Base-by-base conservation (phyloP, 2,329 filamentous ascomycete genomes). In the Diplodia scrobiculata region DNA sequence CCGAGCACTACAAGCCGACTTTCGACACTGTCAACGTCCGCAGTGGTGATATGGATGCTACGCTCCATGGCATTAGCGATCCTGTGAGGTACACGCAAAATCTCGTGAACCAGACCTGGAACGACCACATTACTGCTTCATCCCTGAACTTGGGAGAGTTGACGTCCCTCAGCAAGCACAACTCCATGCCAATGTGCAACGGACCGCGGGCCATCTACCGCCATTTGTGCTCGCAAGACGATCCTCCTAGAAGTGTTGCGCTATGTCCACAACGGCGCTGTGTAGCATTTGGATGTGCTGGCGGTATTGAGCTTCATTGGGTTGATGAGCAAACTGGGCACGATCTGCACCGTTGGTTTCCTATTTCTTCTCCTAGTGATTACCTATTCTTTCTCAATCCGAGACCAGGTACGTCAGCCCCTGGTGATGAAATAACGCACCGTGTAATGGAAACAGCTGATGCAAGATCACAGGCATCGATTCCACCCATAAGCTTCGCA, bases 261-360 rank as follows among this genome's bases (percentile, higher is more conserved):
- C 84, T 90, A 38, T 89, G 85, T 69, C 87, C 87, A n/a, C 84
- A 87, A 66, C 81, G 85, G 53, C 82, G 83, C 60, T 89, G 86
- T 69, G 84, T 89, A 38, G 87, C 86, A 9, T 90, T 89, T 77
- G 87, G 87, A 14, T 88, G 85, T 68, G 82, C 83, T 13, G 80
- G 82, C 7, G 85, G 87, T 0, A 84, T 89, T 63, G 87, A 89
- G 71, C 77, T 89, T 47, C 86, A 88, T 72, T 90, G 85, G 82
- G 74, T 84, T 13, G 81, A 84, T 67, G 79, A 80, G 34, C 71
- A 79, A 47, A 83, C 78, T 2, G 77, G 79, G 73, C 80, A 83
- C 67, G 81, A 84, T 67, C 71, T 85, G 47, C 83, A 80, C 69
- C 78, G 84, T 62, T 86, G 81, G 83, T 86, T 87, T 69, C 83